phyloP scores from a whole-genome alignment of 257 asterid species.

The Solanum neorickii region DNA sequence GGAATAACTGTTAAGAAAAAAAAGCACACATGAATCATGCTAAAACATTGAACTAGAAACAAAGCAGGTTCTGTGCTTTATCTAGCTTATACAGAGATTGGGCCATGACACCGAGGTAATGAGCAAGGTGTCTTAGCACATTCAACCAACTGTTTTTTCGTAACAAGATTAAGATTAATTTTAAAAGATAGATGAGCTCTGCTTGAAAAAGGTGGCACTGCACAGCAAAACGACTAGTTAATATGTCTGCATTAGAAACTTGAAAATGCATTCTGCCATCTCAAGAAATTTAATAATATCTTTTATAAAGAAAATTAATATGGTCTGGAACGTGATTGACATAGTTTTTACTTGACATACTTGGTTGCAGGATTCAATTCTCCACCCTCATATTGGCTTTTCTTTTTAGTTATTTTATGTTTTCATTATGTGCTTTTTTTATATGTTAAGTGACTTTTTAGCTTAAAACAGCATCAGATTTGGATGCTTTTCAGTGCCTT shows the following conservation, averaged over 20 bases:
- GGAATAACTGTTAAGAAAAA: background rate
- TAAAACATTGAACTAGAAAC: background rate
- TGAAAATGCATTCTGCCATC: background rate
- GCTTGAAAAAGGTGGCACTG: background rate
- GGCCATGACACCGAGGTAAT: background rate
- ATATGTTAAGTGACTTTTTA: background rate
- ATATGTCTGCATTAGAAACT: background rate
- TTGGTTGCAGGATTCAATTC: background rate
- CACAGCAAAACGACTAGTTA: background rate
- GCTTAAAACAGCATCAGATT: background rate
- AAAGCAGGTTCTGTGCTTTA: background rate
- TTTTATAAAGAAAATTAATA: background rate
- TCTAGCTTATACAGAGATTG: background rate
- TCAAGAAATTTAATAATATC: background rate
- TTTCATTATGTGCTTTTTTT: background rate
- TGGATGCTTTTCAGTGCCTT: background rate
- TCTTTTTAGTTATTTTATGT: background rate
- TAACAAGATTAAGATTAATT: background rate
- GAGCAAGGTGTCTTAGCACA: background rate
- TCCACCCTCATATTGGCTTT: background rate
- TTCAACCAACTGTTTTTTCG: background rate
- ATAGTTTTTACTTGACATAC: background rate
- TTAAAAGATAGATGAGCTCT: background rate
- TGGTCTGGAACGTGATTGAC: background rate
- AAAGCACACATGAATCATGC: background rate